Percentiles rank a stretch among this genome's conserved stretches.
Conservation (phyloP, 2,329 filamentous ascomycete genomes). For the Phoma sp. region DNA sequence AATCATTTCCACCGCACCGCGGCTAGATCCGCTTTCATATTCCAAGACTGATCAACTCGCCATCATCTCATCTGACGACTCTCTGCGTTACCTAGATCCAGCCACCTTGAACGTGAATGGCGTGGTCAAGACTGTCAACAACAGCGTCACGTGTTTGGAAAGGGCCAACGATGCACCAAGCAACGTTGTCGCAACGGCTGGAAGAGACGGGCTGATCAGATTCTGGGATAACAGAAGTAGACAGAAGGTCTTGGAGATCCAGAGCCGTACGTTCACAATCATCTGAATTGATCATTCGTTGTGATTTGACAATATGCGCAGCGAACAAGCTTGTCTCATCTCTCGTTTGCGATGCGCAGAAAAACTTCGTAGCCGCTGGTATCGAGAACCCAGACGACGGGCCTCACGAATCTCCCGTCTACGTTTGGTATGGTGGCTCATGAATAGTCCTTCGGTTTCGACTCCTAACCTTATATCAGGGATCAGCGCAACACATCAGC, state of each 20-base stretch:
- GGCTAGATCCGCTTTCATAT: slow-evolving; percentile 41
- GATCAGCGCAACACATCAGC: slow-evolving; percentile 50
- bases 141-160: slow-evolving; percentile 69
- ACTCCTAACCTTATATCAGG: slow-evolving; percentile 28
- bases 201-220: slow-evolving; percentile 71
- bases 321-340: slow-evolving; percentile 65
- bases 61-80: slow-evolving; percentile 73
- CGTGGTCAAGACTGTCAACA: slow-evolving; percentile 60
- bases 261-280: slow-evolving; percentile 35
- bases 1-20: slow-evolving; percentile 42
- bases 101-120: slow-evolving; percentile 58
- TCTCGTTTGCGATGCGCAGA: slow-evolving; percentile 64
- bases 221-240: slow-evolving; percentile 69
- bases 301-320: slow-evolving; percentile 38
- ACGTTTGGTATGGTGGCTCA: slow-evolving; percentile 40
- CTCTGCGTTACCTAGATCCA: slow-evolving; percentile 70
- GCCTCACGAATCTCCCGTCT: slow-evolving; percentile 45
- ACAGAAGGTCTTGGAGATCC: slow-evolving; percentile 52
- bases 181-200: slow-evolving; percentile 70
- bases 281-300: neutral
- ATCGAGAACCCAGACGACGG: slow-evolving; percentile 70
- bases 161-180: slow-evolving; percentile 59
- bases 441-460: neutral
- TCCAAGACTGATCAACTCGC: slow-evolving; percentile 54
- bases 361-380: slow-evolving; percentile 71